Evolutionary conservation across 805 yeast genomes (phyloP).

Genomic region (Saitoella complicata): DNA sequence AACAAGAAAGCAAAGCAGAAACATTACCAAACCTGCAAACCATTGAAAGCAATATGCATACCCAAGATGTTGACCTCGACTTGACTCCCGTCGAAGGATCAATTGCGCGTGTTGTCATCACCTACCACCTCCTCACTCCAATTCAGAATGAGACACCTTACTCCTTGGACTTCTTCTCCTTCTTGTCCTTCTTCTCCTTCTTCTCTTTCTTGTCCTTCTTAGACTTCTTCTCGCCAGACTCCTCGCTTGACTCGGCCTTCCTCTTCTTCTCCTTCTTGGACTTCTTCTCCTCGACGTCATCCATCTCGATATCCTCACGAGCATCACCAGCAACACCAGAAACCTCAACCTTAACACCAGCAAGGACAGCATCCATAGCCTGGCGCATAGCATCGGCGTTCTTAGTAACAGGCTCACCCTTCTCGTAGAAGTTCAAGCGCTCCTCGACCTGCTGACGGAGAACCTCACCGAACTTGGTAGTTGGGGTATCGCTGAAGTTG

Average conservation of each 20-base stretch:
- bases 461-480: conserved; percentile 74
- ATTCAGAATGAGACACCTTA: too few species aligned
- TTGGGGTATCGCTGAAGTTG: conserved; percentile 89
- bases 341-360: background rate
- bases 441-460: conserved; percentile 96
- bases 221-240: background rate
- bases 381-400: conserved; percentile 85
- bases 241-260: background rate
- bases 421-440: conserved; percentile 86
- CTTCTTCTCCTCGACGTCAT: background rate
- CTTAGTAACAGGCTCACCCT: conserved; percentile 94
- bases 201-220: conserved; percentile 3
- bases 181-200: conserved; percentile 2
- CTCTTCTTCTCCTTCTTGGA: conserved; percentile 1
- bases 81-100: too few species aligned
- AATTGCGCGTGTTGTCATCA: too few species aligned
- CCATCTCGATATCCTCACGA: conserved; percentile 1
- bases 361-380: conserved; percentile 54
- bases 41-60: too few species aligned
- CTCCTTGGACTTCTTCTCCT: conserved; percentile 2
- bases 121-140: too few species aligned
- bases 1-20: too few species aligned
- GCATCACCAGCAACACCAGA: background rate
- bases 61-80: too few species aligned
- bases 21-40: too few species aligned